phyloP scores from a whole-genome alignment of 2,329 filamentous ascomycete genomes.

The Beauveria rudraprayagi region DNA sequence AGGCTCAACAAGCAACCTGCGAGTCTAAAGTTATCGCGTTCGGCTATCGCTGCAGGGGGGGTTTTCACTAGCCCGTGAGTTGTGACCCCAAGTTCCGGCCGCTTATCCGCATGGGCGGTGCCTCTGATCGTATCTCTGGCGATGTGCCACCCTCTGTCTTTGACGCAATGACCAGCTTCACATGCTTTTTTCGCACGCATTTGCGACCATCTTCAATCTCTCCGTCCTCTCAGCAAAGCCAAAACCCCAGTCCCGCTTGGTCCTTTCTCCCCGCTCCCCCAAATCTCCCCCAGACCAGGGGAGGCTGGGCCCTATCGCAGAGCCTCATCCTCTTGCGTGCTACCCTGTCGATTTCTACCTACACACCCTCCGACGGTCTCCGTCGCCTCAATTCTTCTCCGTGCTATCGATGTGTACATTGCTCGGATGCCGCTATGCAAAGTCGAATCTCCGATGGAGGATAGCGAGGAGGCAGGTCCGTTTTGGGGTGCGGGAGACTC shows the following conservation, averaged over 20 bases:
- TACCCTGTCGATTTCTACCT: background rate
- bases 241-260: background rate
- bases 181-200: background rate
- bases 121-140: background rate
- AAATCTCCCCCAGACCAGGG: background rate
- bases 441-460: background rate
- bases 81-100: background rate
- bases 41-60: slow-evolving; percentile 2
- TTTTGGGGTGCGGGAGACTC: background rate
- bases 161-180: background rate
- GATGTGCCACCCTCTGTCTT: background rate
- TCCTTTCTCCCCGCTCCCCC: background rate
- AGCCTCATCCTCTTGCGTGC: background rate
- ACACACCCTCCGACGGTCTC: background rate
- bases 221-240: background rate
- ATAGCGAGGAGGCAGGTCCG: too few relatives aligned
- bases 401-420: background rate
- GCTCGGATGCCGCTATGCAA: background rate
- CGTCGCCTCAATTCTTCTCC: background rate
- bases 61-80: background rate
- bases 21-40: background rate
- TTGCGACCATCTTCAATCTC: background rate
- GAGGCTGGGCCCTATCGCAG: background rate
- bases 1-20: background rate
- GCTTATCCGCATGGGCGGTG: background rate